These are phyloP conservation scores for Alternaria sp. DNA, from an alignment of 2,329 filamentous ascomycete genomes.

Conservation along the genomic window DNA sequence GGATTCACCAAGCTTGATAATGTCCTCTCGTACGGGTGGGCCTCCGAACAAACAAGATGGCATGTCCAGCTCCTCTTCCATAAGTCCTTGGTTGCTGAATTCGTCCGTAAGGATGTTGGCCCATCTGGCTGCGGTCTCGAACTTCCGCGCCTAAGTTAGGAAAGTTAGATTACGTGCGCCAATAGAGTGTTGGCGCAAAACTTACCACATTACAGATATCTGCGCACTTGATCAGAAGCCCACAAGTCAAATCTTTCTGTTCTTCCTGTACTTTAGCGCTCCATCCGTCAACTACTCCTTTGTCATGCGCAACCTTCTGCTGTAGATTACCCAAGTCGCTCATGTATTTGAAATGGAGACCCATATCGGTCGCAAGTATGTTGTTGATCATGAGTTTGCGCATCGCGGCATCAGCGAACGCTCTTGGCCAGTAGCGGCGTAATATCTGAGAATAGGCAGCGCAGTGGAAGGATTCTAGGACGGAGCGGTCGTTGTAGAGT, in stretches of 20 bases:
- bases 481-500: constrained; percentile 95
- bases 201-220: constrained; percentile 98
- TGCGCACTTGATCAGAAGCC: constrained; percentile 94
- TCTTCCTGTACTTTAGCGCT: constrained; percentile 77
- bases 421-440: constrained; percentile 86
- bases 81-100: constrained; percentile 89
- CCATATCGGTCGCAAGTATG: constrained; percentile 98
- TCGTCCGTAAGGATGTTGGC: constrained; percentile 94
- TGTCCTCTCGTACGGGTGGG: constrained; percentile 81
- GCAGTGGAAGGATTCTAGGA: constrained; percentile 96
- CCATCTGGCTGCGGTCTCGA: constrained; percentile 85
- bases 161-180: constrained; percentile 12
- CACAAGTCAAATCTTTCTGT: constrained; percentile 82
- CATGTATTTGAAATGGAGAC: constrained; percentile 97
- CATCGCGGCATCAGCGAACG: constrained; percentile 80
- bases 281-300: constrained; percentile 74
- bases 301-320: constrained; percentile 74
- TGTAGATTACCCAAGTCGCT: constrained; percentile 82
- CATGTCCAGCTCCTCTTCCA: constrained; percentile 89
- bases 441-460: constrained; percentile 97
- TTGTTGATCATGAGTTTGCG: constrained; percentile 93
- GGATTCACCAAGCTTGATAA: constrained; percentile 81
- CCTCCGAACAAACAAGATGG: constrained; percentile 83
- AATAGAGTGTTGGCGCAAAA: constrained; percentile 40
- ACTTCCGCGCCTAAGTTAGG: constrained; percentile 74